These are phyloP conservation scores for Tricholoma matsutake DNA, from an alignment of 768 basidiomycete species.

Conservation along the genomic window DNA sequence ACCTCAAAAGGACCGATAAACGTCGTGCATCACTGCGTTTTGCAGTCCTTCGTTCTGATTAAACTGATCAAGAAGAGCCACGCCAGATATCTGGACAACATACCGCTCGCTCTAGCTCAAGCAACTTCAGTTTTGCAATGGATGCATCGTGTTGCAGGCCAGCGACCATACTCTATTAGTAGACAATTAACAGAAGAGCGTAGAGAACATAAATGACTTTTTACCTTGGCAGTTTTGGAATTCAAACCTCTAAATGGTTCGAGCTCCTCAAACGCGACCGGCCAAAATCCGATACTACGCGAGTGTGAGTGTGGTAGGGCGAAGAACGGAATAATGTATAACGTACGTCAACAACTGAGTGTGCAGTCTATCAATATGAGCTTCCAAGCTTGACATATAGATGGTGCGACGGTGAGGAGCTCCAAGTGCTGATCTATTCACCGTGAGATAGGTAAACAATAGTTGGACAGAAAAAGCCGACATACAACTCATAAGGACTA, in stretches of 20 bases:
- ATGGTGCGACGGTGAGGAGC: conserved; percentile 67
- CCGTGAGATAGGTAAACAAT: not conserved
- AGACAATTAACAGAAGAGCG: not conserved
- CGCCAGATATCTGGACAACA: conserved; percentile 20
- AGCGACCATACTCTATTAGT: conserved; percentile 66
- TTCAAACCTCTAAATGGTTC: conserved; percentile 70
- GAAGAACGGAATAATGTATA: not conserved
- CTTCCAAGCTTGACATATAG: conserved; percentile 71
- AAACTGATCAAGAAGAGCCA: not conserved
- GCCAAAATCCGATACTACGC: conserved; percentile 46
- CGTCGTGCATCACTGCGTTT: conserved; percentile 6
- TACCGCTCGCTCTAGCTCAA: conserved; percentile 70
- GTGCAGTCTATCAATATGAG: conserved; percentile 68
- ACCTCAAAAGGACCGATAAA: not conserved
- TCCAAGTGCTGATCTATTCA: conserved; percentile 57
- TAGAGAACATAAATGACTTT: not conserved
- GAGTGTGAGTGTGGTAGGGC: conserved; percentile 2
- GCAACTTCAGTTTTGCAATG: conserved; percentile 55
- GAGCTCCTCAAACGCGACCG: conserved; percentile 53
- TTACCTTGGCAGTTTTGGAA: conserved; percentile 71
- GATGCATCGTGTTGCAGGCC: conserved; percentile 66
- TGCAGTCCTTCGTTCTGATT: conserved; percentile 30
- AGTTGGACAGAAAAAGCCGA: conserved; percentile 8
- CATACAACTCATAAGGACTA: conserved; percentile 61
- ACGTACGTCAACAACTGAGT: conserved; percentile 46